Evolutionary conservation across 768 basidiomycete genomes (phyloP), one percentile per base, ranked within the genome.

Genomic region (Favolaschia claudopus): DNA sequence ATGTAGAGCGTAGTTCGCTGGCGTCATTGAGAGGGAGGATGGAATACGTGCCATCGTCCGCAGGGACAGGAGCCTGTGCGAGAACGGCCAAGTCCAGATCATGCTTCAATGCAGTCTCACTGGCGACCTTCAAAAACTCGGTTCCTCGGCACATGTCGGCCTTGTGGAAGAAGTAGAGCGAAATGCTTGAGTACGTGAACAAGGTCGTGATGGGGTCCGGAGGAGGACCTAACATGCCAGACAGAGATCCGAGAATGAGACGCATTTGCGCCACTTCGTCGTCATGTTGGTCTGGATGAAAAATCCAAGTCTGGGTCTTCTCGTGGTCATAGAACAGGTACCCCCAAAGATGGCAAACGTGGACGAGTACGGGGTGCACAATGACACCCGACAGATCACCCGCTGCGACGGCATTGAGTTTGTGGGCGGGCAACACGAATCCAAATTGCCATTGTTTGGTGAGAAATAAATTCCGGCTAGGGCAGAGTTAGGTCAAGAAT

Each of bases 181-280:
- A 57, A n/a, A 64, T 19, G 39, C 50, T 49, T 2, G 50, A 2
- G 22, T 57, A 60, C 19, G 58, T 47, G 6, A 60, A 5, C 27
- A 60, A 5, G 2, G 33, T 34, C 9, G 63, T 60, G 15, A 56
- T 28, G 3, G 58, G 32, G 33, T 57, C 31, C 9, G 58, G 63
- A 15, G 55, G 25, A 31, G 55, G 58, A 36, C 63, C 63, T 5
- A 48, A 29, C 50, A 60, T 48, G 24, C 58, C 63, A 8, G 24
- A 33, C 17, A 64, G 49, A n/a, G 51, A 15, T 2, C 63, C 63
- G 4, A 60, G 63, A 15, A 64, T 48, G 7, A 60, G 55, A 12
- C 55, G 63, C 58, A 64, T 60, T 19, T 64, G 63, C n/a, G 22
- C 45, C 29, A 50, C 58, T 34, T 64, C 63, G 28, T 64, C 58